These are phyloP conservation scores for Penicillium sp. DNA, from an alignment of 2,329 filamentous ascomycete genomes.

Conservation along the genomic window DNA sequence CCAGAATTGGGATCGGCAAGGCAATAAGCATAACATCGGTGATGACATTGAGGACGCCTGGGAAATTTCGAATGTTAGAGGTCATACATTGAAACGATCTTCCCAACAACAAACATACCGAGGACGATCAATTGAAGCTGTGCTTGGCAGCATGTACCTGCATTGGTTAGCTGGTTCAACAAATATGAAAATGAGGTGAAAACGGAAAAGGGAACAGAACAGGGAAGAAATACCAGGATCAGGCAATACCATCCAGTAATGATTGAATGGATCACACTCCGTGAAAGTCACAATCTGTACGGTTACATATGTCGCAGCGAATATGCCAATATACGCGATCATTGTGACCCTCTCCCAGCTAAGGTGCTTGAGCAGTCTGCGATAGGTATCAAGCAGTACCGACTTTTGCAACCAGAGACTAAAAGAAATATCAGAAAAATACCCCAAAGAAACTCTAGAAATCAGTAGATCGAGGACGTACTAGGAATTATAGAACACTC, in stretches of 20 bases:
- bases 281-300: constrained; percentile 23
- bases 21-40: constrained; percentile 20
- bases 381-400: constrained; percentile 22
- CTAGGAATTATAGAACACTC: constrained; percentile 41
- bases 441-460: background rate
- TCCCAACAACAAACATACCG: constrained; percentile 6
- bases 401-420: constrained; percentile 24
- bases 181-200: background rate
- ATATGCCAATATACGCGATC: constrained; percentile 12
- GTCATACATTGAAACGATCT: background rate
- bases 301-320: constrained; percentile 15
- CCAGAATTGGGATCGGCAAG: constrained; percentile 17
- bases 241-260: constrained; percentile 21
- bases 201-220: background rate
- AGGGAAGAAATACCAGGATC: constrained; percentile 14
- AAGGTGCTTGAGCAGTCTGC: constrained; percentile 15
- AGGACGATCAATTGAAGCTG: constrained; percentile 21
- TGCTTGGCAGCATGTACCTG: constrained; percentile 15
- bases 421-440: constrained; percentile 8
- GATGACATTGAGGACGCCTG: constrained; percentile 17
- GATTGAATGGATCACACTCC: constrained; percentile 20
- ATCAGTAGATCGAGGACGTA: too few species aligned
- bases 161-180: constrained; percentile 5
- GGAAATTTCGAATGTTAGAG: background rate
- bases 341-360: constrained; percentile 20